Conservation (phyloP, 768 basidiomycete genomes). For the Suillus lakei region DNA sequence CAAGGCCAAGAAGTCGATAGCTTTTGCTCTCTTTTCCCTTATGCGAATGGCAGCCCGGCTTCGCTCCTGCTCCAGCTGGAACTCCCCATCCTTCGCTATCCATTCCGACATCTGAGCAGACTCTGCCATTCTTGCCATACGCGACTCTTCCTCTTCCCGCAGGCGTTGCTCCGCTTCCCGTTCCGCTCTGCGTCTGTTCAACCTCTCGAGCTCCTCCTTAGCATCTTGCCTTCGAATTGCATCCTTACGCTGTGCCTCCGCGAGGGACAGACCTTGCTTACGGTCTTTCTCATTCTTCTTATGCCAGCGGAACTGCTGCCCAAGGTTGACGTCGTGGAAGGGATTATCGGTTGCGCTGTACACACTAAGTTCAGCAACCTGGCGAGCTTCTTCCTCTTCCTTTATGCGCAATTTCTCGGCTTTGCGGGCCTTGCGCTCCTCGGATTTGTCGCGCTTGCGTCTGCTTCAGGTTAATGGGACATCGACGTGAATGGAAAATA, state of each 20-base stretch:
- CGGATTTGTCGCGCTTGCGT: slow-evolving; percentile 86
- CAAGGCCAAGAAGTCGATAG: slow-evolving; percentile 96
- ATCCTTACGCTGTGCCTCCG: slow-evolving; percentile 82
- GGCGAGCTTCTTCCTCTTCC: slow-evolving; percentile 90
- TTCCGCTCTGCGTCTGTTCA: slow-evolving; percentile 90
- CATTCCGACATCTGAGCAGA: slow-evolving; percentile 98
- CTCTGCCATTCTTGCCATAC: slow-evolving; percentile 89
- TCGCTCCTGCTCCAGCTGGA: slow-evolving; percentile 94
- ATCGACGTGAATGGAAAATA: not conserved
- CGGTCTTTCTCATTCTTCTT: slow-evolving; percentile 98
- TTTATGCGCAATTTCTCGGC: slow-evolving; percentile 83
- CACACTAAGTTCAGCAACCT: slow-evolving; percentile 92
- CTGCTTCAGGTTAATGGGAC: slow-evolving; percentile 42
- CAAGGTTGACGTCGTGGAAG: slow-evolving; percentile 96
- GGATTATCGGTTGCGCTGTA: slow-evolving; percentile 98
- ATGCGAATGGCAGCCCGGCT: slow-evolving; percentile 91
- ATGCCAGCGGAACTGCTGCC: slow-evolving; percentile 97
- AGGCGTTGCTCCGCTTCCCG: slow-evolving; percentile 88
- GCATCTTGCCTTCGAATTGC: slow-evolving; percentile 84
- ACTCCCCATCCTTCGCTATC: slow-evolving; percentile 96
- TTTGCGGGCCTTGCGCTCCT: slow-evolving; percentile 82
- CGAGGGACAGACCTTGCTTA: slow-evolving; percentile 79
- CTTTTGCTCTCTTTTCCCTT: slow-evolving; percentile 95
- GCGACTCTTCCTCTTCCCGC: slow-evolving; percentile 90
- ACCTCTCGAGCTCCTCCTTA: slow-evolving; percentile 90